Evolutionary conservation across 2,329 filamentous ascomycete genomes (phyloP).

Genomic region (Stemphylium beticola): DNA sequence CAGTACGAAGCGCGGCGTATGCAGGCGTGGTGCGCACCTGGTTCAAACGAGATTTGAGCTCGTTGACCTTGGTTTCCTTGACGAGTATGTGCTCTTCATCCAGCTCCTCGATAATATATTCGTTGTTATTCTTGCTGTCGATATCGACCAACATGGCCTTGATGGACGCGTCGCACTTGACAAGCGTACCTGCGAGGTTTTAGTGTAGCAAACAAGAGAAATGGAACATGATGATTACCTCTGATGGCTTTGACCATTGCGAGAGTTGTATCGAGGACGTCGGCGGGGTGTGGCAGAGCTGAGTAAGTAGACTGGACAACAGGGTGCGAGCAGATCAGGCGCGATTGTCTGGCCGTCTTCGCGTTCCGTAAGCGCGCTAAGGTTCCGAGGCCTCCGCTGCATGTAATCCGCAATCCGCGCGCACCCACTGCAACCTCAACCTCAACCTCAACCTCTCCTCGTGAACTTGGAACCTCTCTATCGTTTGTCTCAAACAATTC

Average conservation of each 20-base stretch:
- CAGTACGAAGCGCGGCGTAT: not conserved
- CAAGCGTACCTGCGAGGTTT: slow-evolving; percentile 65
- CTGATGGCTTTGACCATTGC: slow-evolving; percentile 64
- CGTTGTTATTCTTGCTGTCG: slow-evolving; percentile 68
- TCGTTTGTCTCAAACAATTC: not conserved
- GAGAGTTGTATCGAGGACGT: slow-evolving; percentile 11
- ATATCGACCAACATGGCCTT: slow-evolving; percentile 84
- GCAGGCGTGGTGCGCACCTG: slow-evolving; percentile 56
- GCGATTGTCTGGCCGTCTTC: slow-evolving; percentile 24
- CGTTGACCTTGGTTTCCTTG: slow-evolving; percentile 73
- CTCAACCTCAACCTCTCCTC: not conserved
- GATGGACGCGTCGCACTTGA: slow-evolving; percentile 85
- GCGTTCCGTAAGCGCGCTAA: not conserved
- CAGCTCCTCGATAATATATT: slow-evolving; percentile 79
- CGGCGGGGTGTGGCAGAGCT: slow-evolving; percentile 10
- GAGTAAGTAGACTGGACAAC: slow-evolving; percentile 25
- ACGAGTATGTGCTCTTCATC: slow-evolving; percentile 78
- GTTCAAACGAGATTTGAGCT: slow-evolving; percentile 72
- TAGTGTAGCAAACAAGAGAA: not conserved
- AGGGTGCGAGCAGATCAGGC: slow-evolving; percentile 29
- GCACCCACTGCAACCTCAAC: too few species aligned
- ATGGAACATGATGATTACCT: slow-evolving; percentile 48
- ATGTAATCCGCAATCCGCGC: not conserved
- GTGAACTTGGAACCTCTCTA: not conserved
- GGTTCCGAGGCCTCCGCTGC: slow-evolving; percentile 3